Evolutionary conservation across 768 basidiomycete genomes (phyloP).

Genomic region (Rhodotorula toruloides): DNA sequence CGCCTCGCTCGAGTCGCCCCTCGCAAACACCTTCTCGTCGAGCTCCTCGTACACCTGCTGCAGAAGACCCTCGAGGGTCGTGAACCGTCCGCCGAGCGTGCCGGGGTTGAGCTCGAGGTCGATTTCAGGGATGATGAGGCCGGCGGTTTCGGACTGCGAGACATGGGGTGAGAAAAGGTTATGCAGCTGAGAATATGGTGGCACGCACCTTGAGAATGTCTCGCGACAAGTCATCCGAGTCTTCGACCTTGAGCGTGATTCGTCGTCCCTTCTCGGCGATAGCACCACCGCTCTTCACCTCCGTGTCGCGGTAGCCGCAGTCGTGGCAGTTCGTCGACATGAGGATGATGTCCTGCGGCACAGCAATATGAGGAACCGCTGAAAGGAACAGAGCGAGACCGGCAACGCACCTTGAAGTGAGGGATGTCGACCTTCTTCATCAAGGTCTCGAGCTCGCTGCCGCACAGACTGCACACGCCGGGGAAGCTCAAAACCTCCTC

Average conservation of each 20-base stretch:
- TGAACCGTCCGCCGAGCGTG: slow-evolving; percentile 94
- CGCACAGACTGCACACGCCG: slow-evolving; percentile 82
- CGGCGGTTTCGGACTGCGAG: slow-evolving; percentile 80
- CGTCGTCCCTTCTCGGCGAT: slow-evolving; percentile 80
- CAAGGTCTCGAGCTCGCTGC: slow-evolving; percentile 69
- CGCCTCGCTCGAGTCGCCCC: slow-evolving; percentile 55
- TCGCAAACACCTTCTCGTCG: slow-evolving; percentile 73
- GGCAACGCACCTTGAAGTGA: slow-evolving; percentile 80
- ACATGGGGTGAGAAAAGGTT: background rate
- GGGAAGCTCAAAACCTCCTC: slow-evolving; percentile 89
- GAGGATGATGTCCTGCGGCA: slow-evolving; percentile 76
- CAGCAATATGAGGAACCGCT: background rate
- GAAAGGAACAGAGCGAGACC: background rate
- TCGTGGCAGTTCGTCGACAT: slow-evolving; percentile 96
- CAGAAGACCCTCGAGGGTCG: slow-evolving; percentile 90
- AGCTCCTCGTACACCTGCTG: slow-evolving; percentile 93
- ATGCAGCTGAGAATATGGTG: background rate
- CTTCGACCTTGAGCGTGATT: slow-evolving; percentile 83
- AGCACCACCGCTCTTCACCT: slow-evolving; percentile 89
- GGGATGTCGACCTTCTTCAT: slow-evolving; percentile 98
- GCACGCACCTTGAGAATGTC: slow-evolving; percentile 81
- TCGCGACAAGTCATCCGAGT: slow-evolving; percentile 81
- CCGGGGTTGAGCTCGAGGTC: slow-evolving; percentile 85
- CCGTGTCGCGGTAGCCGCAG: slow-evolving; percentile 96
- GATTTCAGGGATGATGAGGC: slow-evolving; percentile 86